These are phyloP conservation scores for Ceratobasidium sp. DNA, from an alignment of 1,284 basidiomycete species.

Conservation along the genomic window DNA sequence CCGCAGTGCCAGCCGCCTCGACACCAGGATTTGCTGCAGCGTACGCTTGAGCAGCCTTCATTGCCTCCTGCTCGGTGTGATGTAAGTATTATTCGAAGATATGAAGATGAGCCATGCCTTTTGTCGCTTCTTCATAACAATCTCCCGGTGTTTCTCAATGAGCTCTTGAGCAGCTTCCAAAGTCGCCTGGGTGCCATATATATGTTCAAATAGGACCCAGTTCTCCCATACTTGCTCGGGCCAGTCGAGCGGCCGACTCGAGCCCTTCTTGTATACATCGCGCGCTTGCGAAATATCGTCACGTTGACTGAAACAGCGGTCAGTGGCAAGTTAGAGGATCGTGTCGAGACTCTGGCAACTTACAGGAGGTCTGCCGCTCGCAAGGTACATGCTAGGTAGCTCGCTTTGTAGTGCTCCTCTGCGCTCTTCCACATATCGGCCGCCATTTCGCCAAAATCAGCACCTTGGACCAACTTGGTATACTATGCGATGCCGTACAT, in stretches of 20 bases:
- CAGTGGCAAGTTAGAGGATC: not conserved
- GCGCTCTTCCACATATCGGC: constrained; percentile 73
- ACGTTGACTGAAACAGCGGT: constrained; percentile 63
- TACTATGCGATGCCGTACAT: constrained; percentile 19
- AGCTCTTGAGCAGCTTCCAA: constrained; percentile 77
- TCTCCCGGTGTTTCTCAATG: constrained; percentile 74
- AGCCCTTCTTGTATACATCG: constrained; percentile 72
- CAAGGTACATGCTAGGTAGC: constrained; percentile 76
- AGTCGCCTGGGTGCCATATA: constrained; percentile 79
- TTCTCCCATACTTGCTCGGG: constrained; percentile 92
- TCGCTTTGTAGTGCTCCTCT: constrained; percentile 74
- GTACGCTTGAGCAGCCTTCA: constrained; percentile 62
- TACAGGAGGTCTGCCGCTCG: constrained; percentile 79
- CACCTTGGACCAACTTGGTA: constrained; percentile 58
- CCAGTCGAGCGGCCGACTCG: constrained; percentile 84
- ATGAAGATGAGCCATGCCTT: constrained; percentile 65
- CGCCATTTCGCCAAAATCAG: constrained; percentile 67
- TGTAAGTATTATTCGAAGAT: constrained; percentile 55
- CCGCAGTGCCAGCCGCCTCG: constrained; percentile 54
- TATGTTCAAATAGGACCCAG: constrained; percentile 87
- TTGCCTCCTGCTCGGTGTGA: constrained; percentile 66
- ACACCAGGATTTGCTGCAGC: constrained; percentile 53
- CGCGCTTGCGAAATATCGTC: constrained; percentile 73
- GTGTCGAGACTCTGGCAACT: constrained; percentile 52
- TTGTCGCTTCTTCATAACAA: constrained; percentile 73